A percentile compares a stretch with the other conserved stretches of the same genome.
These are phyloP conservation scores for Claviceps maximensis DNA, from an alignment of 2,329 filamentous ascomycete genomes.

Conservation along the genomic window DNA sequence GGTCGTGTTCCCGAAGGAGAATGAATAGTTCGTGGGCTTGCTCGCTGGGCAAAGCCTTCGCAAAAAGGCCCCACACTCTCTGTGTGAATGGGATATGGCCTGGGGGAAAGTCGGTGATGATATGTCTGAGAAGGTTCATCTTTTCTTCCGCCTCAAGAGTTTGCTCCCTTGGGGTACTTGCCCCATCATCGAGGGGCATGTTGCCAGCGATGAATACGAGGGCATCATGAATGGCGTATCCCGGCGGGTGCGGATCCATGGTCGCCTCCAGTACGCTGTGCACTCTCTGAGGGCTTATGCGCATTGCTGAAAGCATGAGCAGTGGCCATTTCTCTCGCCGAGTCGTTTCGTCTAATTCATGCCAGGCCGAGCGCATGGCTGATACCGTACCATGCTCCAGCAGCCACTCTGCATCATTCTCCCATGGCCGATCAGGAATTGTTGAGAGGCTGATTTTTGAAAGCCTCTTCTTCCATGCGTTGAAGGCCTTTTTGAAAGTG, in stretches of 20 bases:
- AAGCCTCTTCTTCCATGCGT: conserved; percentile 18
- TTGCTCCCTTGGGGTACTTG: conserved; percentile 11
- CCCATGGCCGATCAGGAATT: conserved; percentile 13
- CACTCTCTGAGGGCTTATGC: conserved; percentile 18
- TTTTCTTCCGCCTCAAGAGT: conserved; percentile 16
- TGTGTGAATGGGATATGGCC: conserved; percentile 25
- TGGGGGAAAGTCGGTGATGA: conserved; percentile 17
- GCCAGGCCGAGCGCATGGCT: conserved; percentile 23
- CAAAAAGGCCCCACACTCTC: conserved; percentile 21
- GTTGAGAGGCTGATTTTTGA: conserved; percentile 7
- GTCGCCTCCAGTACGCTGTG: conserved; percentile 24
- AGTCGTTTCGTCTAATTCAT: conserved; percentile 12
- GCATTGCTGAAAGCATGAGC: conserved; percentile 24
- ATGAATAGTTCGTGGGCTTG: conserved; percentile 23
- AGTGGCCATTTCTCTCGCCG: conserved; percentile 18
- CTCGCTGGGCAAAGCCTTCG: conserved; percentile 15
- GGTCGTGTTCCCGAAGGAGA: conserved; percentile 16
- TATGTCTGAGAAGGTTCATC: conserved; percentile 16
- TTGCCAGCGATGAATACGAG: conserved; percentile 18
- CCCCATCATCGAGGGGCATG: conserved; percentile 8
- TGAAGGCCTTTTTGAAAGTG: conserved; percentile 13
- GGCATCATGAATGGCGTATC: conserved; percentile 25
- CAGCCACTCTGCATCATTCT: conserved; percentile 16
- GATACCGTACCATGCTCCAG: conserved; percentile 16
- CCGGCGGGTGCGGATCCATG: conserved; percentile 20